phyloP scores from a whole-genome alignment of 306 rosid genomes.

The Pyrus communis region DNA sequence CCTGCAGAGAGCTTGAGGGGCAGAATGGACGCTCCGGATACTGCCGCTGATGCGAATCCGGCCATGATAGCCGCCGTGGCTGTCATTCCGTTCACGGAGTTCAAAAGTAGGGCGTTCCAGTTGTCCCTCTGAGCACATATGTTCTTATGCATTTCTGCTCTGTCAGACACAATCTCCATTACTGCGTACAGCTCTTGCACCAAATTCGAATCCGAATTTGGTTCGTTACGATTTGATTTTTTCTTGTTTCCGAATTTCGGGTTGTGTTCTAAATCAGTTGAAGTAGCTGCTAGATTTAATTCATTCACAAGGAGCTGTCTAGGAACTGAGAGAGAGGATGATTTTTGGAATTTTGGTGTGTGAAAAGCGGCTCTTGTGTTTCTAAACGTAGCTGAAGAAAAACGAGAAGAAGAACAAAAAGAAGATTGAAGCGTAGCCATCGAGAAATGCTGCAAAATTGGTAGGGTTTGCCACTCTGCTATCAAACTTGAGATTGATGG shows the following conservation, averaged over 20 bases:
- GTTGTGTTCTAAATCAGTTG: neutral
- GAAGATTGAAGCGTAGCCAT: constrained; percentile 23
- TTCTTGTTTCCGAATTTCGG: neutral
- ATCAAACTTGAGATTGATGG: neutral
- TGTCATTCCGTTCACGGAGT: constrained; percentile 51
- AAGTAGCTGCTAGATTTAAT: neutral
- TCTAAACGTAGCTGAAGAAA: neutral
- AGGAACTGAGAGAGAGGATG: constrained; percentile 9
- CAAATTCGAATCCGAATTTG: constrained; percentile 6
- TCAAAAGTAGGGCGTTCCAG: constrained; percentile 60
- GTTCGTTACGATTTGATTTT: neutral
- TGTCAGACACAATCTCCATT: constrained; percentile 54
- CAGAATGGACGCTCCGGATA: constrained; percentile 28
- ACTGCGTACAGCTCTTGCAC: constrained; percentile 40
- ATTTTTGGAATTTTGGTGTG: neutral
- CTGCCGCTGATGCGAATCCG: constrained; percentile 52
- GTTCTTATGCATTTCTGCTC: constrained; percentile 72
- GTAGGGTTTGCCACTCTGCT: no score
- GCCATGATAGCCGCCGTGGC: constrained; percentile 60
- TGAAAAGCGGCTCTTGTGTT: constrained; percentile 11
- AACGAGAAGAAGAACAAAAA: neutral
- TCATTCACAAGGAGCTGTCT: neutral
- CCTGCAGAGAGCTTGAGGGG: constrained; percentile 60
- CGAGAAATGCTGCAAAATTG: neutral
- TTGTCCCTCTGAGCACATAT: constrained; percentile 68